Evolutionary conservation across 495 filamentous ascomycete genomes (phyloP), one percentile per base, ranked within the genome.

Genomic region (Chaetomium tenue): DNA sequence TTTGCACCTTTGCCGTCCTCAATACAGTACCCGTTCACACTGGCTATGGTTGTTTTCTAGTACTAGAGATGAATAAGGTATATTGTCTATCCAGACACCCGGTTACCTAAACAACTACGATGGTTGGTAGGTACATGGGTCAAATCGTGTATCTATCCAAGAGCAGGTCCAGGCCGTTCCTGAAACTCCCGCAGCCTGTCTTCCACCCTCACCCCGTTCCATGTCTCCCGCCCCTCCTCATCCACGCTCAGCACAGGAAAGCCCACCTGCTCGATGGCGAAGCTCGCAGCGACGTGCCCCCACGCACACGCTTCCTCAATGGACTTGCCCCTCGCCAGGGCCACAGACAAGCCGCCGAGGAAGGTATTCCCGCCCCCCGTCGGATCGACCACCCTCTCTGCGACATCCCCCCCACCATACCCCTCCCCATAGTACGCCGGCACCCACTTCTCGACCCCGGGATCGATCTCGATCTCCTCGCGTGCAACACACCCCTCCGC

Each of bases 291-390:
- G 15, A 98, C 86, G n/a, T 84, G 88, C 5, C 88, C 94, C 83
- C 86, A 89, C 0, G 86, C 82, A 13, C 90, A 87, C 6, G 92
- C 92, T 68, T 88, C 82, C 40, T 87, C 83, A 20, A 93, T 73
- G 56, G 74, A 73, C 61, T 81, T 81, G 0, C 84, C 87, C 26
- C 87, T 80, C 16, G 88, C 86, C 64, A 96, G 75, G 1, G 88
- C 91, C 25, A 93, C 86, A 0, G 87, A 83, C n/a, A 97, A 71
- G 5, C 84, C 94, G 9, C 94, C 94, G 0, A 98, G 81, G 70
- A 97, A 98, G 0, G 89, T 87, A 74, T 98, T 98, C 0, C 94
- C 94, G 23, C 93, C 94, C n/a, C 94, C 94, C 0, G 94, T 98
- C 0, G 93, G 93, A 75, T 98, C 94, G 18, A 95, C 78, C 9